Evolutionary conservation across 2,329 filamentous ascomycete genomes (phyloP).

Genomic region (Fusarium sp.): DNA sequence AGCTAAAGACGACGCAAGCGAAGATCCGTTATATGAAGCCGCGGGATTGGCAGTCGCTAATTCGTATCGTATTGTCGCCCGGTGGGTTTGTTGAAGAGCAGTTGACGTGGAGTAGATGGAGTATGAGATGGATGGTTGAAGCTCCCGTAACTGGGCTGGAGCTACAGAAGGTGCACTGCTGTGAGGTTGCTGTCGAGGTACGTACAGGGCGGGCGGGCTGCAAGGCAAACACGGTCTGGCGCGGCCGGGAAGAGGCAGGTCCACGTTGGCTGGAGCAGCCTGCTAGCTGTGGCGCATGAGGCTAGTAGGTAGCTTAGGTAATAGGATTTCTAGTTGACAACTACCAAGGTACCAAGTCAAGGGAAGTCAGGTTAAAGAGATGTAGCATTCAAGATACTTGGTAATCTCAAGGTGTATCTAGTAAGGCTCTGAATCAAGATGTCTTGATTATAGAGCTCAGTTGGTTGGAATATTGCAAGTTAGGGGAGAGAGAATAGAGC

Average conservation of each 20-base stretch:
- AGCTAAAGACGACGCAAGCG: slow-evolving; percentile 11
- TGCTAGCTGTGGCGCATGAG: slow-evolving; percentile 33
- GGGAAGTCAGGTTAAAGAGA: background rate
- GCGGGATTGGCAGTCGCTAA: slow-evolving; percentile 10
- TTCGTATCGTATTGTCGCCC: slow-evolving; percentile 23
- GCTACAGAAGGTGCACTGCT: slow-evolving; percentile 42
- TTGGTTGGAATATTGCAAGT: background rate
- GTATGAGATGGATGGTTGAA: slow-evolving; percentile 43
- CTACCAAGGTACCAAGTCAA: too few relatives aligned
- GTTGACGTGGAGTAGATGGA: slow-evolving; percentile 41
- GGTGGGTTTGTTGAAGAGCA: slow-evolving; percentile 16
- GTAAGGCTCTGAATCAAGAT: background rate
- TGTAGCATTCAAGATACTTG: background rate
- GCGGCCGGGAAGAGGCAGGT: slow-evolving; percentile 51
- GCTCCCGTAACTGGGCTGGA: slow-evolving; percentile 40
- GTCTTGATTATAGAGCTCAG: background rate
- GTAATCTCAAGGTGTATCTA: background rate
- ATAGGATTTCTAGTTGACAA: too few relatives aligned
- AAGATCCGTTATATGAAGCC: slow-evolving; percentile 5
- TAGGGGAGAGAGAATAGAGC: slow-evolving; percentile 1
- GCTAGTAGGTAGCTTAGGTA: slow-evolving; percentile 17
- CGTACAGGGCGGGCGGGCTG: slow-evolving; percentile 38
- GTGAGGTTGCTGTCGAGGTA: slow-evolving; percentile 39
- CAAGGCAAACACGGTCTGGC: slow-evolving; percentile 63
- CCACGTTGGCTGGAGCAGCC: slow-evolving; percentile 42